A percentile compares a stretch with the other conserved stretches of the same genome.
phyloP scores from a whole-genome alignment of 306 rosid species.

The Hippophae rhamnoides region DNA sequence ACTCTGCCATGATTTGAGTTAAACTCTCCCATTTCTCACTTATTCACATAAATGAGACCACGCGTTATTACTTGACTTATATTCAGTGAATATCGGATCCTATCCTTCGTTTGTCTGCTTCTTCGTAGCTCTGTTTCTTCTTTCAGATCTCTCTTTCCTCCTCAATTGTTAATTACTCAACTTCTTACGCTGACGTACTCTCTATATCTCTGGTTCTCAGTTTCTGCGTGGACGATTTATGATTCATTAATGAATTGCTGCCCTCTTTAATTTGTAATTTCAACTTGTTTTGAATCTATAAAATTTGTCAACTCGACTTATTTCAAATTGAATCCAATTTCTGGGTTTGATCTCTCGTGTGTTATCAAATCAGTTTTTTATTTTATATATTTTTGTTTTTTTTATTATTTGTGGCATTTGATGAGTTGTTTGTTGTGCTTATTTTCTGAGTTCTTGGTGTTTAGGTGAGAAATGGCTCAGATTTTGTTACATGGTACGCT shows the following conservation, averaged over 20 bases:
- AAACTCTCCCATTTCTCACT: too few relatives aligned
- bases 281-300: too few relatives aligned
- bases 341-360: not conserved
- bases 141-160: conserved; percentile 8
- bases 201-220: not conserved
- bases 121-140: not conserved
- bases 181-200: not conserved
- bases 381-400: not conserved
- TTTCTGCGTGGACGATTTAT: not conserved
- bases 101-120: not conserved
- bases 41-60: too few relatives aligned
- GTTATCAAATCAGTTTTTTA: conserved; percentile 8
- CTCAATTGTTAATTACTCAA: conserved; percentile 7
- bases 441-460: conserved; percentile 11
- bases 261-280: too few relatives aligned
- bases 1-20: too few relatives aligned
- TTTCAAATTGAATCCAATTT: not conserved
- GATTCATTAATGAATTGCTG: too few relatives aligned
- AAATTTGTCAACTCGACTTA: too few relatives aligned
- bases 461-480: conserved; percentile 72
- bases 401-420: conserved; percentile 14
- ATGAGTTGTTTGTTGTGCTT: conserved; percentile 12
- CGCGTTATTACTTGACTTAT: too few relatives aligned
- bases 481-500: conserved; percentile 79
- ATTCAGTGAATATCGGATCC: not conserved